Evolutionary conservation across 208 protist genomes (phyloP), one percentile per base, ranked within the genome.

Genomic region (Leishmania tropica): DNA sequence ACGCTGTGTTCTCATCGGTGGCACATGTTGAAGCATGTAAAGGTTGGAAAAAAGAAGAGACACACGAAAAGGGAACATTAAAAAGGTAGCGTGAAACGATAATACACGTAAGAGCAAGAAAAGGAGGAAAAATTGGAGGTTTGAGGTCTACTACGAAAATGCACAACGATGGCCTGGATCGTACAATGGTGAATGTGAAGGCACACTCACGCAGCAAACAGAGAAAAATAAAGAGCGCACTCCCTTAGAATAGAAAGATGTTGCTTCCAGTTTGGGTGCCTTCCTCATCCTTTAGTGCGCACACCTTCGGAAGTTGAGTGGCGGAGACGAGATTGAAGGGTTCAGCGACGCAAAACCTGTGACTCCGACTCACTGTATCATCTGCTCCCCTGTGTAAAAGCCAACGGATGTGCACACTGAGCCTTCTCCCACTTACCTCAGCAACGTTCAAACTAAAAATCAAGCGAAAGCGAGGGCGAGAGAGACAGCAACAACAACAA

Each of bases 151-250:
- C n/a, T 35, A 64, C 21, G 8, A 31, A 67, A 40, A 67, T 62
- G 62, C 31, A 67, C 62, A 24, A 21, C 62, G 62, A 15, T 40
- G 15, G 62, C 62, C 62, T 67, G 13, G 40, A 48, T 48, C 15
- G 21, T 47, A 31, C 35, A 48, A 48, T 2, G 45, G 42, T 48
- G 24, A 73, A 73, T 73, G 67, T 73, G 67, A 42, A 48, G 42
- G 67, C 35, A 74, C 70, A 47, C 70, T 31, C 70, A 74, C 70
- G 11, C 70, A 74, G 45, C 40, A 35, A 54, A 45, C 1, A 74
- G 21, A 13, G 19, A 37, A 74, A 17, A 3, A 13, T 21, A 47
- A 74, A 54, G 28, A 21, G 28, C 42, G 45, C 42, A 35, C 40
- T 17, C n/a, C 1, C 28, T 48, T 3, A 35, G 24, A 74, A 24